Percentiles rank a stretch among this genome's conserved stretches.
These are phyloP conservation scores for Comarum palustre DNA, from an alignment of 306 rosid genomes.

Conservation along the genomic window DNA sequence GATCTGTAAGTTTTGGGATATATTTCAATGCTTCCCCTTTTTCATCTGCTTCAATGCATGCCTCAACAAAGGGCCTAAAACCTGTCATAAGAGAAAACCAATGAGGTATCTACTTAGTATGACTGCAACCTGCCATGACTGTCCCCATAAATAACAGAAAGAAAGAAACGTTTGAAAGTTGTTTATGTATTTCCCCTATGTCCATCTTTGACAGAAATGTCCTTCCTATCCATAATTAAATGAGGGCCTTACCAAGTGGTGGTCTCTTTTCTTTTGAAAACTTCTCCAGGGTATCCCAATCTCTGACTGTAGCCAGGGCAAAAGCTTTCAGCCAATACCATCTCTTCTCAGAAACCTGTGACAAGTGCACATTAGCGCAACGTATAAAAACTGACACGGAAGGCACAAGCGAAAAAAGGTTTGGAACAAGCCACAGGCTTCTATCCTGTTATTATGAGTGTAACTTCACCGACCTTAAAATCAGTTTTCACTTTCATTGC, in stretches of 20 bases:
- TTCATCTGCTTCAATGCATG: constrained; percentile 94
- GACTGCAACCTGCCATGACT: background rate
- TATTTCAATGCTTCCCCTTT: constrained; percentile 87
- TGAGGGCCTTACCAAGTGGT: constrained; percentile 58
- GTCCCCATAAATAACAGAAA: background rate
- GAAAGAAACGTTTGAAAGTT: background rate
- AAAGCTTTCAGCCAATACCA: constrained; percentile 99
- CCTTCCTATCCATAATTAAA: constrained; percentile 2
- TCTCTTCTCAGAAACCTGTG: constrained; percentile 95
- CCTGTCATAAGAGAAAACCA: constrained; percentile 46
- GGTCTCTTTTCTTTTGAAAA: constrained; percentile 93
- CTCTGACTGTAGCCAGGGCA: constrained; percentile 93
- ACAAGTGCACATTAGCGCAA: constrained; percentile 14
- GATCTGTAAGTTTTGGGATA: constrained; percentile 90
- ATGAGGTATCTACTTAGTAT: background rate
- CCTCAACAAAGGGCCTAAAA: constrained; percentile 90
- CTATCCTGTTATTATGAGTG: background rate
- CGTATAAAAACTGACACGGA: constrained; percentile 13
- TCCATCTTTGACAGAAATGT: background rate
- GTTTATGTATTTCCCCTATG: background rate
- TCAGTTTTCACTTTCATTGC: constrained; percentile 87
- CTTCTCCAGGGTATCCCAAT: constrained; percentile 85
- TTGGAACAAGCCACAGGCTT: background rate
- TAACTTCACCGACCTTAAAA: constrained; percentile 67
- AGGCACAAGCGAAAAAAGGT: background rate